Evolutionary conservation across 2,329 filamentous ascomycete species (phyloP).

Genomic region (Fusarium liriodendri): DNA sequence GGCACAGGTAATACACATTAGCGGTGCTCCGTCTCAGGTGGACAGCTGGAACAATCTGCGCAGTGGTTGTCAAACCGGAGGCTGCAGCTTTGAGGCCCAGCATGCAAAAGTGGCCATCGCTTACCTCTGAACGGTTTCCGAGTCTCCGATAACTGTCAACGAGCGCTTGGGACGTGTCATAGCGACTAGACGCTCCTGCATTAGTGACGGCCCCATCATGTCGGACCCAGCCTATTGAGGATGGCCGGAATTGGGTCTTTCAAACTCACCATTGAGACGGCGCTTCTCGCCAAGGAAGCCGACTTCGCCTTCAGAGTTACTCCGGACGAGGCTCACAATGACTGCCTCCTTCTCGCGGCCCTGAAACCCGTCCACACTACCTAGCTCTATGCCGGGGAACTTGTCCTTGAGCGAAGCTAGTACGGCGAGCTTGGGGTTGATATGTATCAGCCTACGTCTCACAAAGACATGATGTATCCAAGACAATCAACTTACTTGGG

Average conservation of each 20-base stretch:
- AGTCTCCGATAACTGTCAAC: conserved; percentile 91
- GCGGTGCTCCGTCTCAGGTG: conserved; percentile 36
- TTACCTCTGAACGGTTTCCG: conserved; percentile 90
- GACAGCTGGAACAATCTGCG: conserved; percentile 31
- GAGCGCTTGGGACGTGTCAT: conserved; percentile 96
- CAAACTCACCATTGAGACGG: conserved; percentile 82
- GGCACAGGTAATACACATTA: conserved; percentile 23
- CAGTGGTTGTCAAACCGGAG: conserved; percentile 27
- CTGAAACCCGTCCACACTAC: conserved; percentile 97
- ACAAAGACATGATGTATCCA: conserved; percentile 10
- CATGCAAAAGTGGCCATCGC: conserved; percentile 50
- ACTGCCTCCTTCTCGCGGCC: conserved; percentile 97
- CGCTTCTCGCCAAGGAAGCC: conserved; percentile 94
- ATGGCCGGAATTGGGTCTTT: conserved; percentile 10
- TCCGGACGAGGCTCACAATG: conserved; percentile 92
- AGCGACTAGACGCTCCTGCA: conserved; percentile 77
- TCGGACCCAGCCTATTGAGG: conserved; percentile 3
- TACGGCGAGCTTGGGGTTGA: conserved; percentile 71
- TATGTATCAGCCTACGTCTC: conserved; percentile 31
- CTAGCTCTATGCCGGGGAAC: conserved; percentile 90
- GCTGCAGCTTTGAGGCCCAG: conserved; percentile 19
- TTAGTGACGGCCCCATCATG: conserved; percentile 31
- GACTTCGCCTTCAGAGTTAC: conserved; percentile 87
- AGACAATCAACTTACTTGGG: conserved; percentile 68
- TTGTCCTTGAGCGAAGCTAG: conserved; percentile 83